phyloP scores from a whole-genome alignment of 176 grass and related monocot genomes.

The Eragrostis curvula region DNA sequence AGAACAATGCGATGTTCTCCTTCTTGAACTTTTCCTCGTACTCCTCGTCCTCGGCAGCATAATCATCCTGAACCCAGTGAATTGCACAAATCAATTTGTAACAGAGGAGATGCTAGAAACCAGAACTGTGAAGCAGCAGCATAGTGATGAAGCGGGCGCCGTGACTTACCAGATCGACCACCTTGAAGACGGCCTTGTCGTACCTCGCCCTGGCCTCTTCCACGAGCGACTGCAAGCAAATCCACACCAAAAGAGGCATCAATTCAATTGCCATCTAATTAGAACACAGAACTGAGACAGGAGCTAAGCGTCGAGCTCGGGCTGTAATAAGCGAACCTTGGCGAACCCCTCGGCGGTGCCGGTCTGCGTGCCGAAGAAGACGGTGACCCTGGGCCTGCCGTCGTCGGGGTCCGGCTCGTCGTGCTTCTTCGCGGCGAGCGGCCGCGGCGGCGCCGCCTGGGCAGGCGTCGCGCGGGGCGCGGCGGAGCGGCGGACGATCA shows the following conservation, averaged over 20 bases:
- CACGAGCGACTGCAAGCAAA: conserved; percentile 64
- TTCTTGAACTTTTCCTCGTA: conserved; percentile 90
- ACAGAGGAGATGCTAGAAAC: not conserved
- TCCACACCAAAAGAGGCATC: not conserved
- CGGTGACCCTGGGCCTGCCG: conserved; percentile 69
- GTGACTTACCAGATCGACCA: conserved; percentile 78
- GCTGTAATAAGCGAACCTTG: conserved; percentile 47
- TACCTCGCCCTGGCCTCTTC: conserved; percentile 93
- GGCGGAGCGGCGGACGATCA: conserved; percentile 64
- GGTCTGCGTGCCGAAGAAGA: conserved; percentile 96
- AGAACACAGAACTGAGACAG: not conserved
- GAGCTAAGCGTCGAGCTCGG: not conserved
- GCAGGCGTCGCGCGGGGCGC: not conserved
- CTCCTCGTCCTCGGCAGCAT: conserved; percentile 74
- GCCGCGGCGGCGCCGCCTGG: not conserved
- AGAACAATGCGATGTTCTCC: conserved; percentile 77
- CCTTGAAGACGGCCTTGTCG: conserved; percentile 80
- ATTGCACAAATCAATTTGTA: not conserved
- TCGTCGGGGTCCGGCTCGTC: conserved; percentile 62
- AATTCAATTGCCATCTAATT: not conserved
- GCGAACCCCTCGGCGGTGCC: conserved; percentile 96
- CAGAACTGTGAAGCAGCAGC: not conserved
- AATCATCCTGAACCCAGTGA: conserved; percentile 65
- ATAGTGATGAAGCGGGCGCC: not conserved
- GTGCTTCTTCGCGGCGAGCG: not conserved